Conservation (phyloP, 805 yeast genomes). For the Ogataea populi-albae region DNA sequence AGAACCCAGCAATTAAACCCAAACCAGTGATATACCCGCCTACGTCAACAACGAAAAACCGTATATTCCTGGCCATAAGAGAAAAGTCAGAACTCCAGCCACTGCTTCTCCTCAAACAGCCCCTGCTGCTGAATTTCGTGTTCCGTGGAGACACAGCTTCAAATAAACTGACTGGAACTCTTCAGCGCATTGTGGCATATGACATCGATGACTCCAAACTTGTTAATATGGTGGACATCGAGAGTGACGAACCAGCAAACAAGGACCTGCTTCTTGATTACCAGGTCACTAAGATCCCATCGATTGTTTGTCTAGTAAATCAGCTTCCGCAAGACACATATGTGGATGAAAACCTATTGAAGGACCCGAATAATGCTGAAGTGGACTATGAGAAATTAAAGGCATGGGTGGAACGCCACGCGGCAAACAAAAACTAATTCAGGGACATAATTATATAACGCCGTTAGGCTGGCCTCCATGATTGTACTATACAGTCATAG, state of each 20-base stretch:
- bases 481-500: slow-evolving; percentile 79
- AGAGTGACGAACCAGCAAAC: slow-evolving; percentile 64
- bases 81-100: slow-evolving; percentile 59
- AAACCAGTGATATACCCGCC: slow-evolving; percentile 38
- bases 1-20: slow-evolving; percentile 29
- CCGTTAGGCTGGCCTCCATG: slow-evolving; percentile 47
- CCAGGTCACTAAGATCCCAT: slow-evolving; percentile 53
- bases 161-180: slow-evolving; percentile 58
- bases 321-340: slow-evolving; percentile 53
- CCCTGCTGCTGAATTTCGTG: slow-evolving; percentile 71
- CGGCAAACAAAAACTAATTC: slow-evolving; percentile 27
- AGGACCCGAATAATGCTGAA: slow-evolving; percentile 28
- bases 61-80: slow-evolving; percentile 53
- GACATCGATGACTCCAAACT: slow-evolving; percentile 40
- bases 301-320: slow-evolving; percentile 62
- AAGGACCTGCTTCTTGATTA: slow-evolving; percentile 57
- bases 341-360: slow-evolving; percentile 28
- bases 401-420: slow-evolving; percentile 42
- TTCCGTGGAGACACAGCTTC: slow-evolving; percentile 60
- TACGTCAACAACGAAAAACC: slow-evolving; percentile 27
- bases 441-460: too few species aligned
- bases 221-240: slow-evolving; percentile 67
- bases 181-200: slow-evolving; percentile 49
- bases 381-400: slow-evolving; percentile 44
- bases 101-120: slow-evolving; percentile 49